Evolutionary conservation across 192 early-diverging fungal genomes (phyloP), one percentile per base, ranked within the genome.

Genomic region (Entomortierella chlamydospora): DNA sequence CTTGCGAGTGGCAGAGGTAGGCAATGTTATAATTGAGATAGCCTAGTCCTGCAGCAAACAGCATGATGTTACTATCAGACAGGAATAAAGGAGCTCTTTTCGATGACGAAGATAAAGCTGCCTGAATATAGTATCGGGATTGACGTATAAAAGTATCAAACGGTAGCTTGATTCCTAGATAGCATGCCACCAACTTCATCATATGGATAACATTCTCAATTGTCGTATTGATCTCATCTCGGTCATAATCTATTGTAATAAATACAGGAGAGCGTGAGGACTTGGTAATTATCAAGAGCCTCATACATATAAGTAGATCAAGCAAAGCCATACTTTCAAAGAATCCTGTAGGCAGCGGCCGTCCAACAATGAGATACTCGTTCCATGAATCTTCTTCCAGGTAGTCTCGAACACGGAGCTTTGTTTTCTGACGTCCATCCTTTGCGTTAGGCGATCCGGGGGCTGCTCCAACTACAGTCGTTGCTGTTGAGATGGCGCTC

Each of bases 11-110:
- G 59, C 88, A 89, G 15, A 89, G 61, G 70, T 87, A 89, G 5
- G 83, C 88, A 60, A 89, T 81, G 26, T 89, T 77, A 50, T 89
- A 89, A 64, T 87, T 89, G 20, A 89, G 61, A 81, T 87, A 83
- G 1, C 82, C 81, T 52, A 89, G 70, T 9, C 86, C 88, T 20
- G 70, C 54, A 1, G 77, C 74, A 58, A 87, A 89, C 1, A 41
- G 41, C 28, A 70, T 61, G 4, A 76, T 43, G 49, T 89, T 86
- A 15, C 70, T 61, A 26, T 84, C 84, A 1, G 73, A 67, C 41
- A 89, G 28, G 54, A 81, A 87, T 4, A 89, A 62, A 0, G 85
- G 73, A 8, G 82, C 73, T 50, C 81, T 63, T 55, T 86, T 87
- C 29, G 57, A 66, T 23, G 47, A 64, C 26, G 61, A 51, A 23